Evolutionary conservation across 163 green algal genomes (phyloP).

Genomic region (Scenedesmus sp.): DNA sequence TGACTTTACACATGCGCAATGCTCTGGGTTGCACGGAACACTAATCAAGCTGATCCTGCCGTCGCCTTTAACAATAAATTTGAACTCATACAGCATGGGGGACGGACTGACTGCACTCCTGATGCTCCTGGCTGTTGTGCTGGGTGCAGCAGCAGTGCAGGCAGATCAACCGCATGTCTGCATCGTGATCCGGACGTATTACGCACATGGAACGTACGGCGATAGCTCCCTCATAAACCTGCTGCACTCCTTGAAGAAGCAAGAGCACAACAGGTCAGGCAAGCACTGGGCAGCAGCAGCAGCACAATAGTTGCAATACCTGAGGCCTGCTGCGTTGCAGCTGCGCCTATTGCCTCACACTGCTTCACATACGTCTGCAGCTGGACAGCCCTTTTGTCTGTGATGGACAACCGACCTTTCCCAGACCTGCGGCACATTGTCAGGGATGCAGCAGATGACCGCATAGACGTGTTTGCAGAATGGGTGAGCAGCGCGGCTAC

Average conservation of each 20-base stretch:
- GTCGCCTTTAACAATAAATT: no score
- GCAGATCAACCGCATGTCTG: constrained; percentile 67
- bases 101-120: neutral
- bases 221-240: constrained; percentile 71
- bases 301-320: neutral
- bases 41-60: no score
- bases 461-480: constrained; percentile 86
- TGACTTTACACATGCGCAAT: no score
- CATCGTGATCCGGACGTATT: constrained; percentile 87
- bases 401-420: constrained; percentile 86
- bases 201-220: constrained; percentile 71
- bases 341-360: neutral
- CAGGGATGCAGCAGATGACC: constrained; percentile 72
- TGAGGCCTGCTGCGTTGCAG: neutral
- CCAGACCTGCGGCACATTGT: constrained; percentile 80
- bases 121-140: neutral
- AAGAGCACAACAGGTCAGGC: constrained; percentile 65
- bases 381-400: constrained; percentile 83
- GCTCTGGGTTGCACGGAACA: no score
- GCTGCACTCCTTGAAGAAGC: constrained; percentile 71
- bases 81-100: neutral
- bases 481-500: constrained; percentile 69
- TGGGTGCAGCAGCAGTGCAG: neutral
- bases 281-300: neutral
- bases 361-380: constrained; percentile 56